Evolutionary conservation across 192 early-diverging fungal species (phyloP).

Genomic region (Funneliformis mosseae): DNA sequence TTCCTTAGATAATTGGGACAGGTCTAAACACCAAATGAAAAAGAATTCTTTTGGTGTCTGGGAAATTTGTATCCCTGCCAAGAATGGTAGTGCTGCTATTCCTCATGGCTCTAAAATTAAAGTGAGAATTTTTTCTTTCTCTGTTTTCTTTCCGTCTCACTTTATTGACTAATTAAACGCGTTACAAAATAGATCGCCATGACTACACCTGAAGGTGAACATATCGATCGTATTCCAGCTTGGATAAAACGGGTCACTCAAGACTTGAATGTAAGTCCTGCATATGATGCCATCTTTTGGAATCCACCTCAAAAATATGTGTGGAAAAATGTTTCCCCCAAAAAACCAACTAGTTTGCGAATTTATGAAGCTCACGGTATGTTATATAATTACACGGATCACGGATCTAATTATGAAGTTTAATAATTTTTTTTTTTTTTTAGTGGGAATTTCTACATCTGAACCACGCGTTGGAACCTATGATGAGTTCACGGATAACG

Average conservation of each 20-base stretch:
- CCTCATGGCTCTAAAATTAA: constrained; percentile 89
- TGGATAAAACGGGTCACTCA: constrained; percentile 86
- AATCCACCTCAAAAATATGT: constrained; percentile 79
- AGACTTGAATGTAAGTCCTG: constrained; percentile 75
- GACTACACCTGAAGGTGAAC: constrained; percentile 69
- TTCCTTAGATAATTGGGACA: constrained; percentile 83
- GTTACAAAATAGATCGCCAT: constrained; percentile 63
- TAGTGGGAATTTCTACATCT: constrained; percentile 89
- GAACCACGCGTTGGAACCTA: constrained; percentile 84
- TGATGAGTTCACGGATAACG: constrained; percentile 85
- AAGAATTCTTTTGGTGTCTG: constrained; percentile 84
- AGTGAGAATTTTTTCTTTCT: constrained; percentile 38
- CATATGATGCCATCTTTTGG: constrained; percentile 95
- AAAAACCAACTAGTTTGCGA: constrained; percentile 65
- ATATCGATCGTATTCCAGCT: constrained; percentile 89
- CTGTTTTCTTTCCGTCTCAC: neutral
- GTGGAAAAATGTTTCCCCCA: constrained; percentile 77
- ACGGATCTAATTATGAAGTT: neutral
- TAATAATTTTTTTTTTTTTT: neutral
- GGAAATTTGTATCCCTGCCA: constrained; percentile 70
- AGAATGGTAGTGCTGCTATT: constrained; percentile 66
- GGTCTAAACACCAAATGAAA: constrained; percentile 71
- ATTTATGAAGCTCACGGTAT: constrained; percentile 95
- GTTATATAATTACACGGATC: neutral
- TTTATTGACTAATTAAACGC: neutral